Evolutionary conservation across 345 rosid genomes (phyloP), one percentile per base, ranked within the genome.

Genomic region (Salix caprea): DNA sequence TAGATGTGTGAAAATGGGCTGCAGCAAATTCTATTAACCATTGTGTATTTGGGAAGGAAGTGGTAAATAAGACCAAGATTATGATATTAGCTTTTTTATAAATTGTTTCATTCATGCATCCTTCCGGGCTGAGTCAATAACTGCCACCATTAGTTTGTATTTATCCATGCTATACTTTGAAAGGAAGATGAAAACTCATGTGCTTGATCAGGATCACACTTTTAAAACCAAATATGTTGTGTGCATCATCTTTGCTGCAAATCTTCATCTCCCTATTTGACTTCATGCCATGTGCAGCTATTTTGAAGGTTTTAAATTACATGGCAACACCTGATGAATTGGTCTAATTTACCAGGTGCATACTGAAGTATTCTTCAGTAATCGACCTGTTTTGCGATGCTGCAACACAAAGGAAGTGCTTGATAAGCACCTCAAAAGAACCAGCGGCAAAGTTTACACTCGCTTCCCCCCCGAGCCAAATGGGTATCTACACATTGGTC

Each of bases 381-480:
- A 89, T 77, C 86, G 89, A 44, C 82, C 91, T 69, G 87, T 96
- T 68, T 89, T 96, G 79, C 88, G 90, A 80, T 94, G 98, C 81
- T 87, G 88, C 92, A 96, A 96, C 80, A 81, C 86, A 19, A 89
- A 81, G 86, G 94, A 92, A 86, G 68, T 84, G 87, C 97, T 96
- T 74, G 89, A 89, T 65, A 94, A 89, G 70, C 98, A 96, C 86
- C 85, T 96, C 83, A 88, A 85, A 80, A 82, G 77, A 72, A 94
- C 97, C 21, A 92, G 91, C 13, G 89, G 97, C 19, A 94, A 89
- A 77, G 92, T 96, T 74, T 87, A 86, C 71, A 89, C 96, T 10
- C 94, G 97, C 68, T 96, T 94, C 60, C 98, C 97, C 11, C 99
- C 98, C 61, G 98, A 96, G 85, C 98, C 98, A 80, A 96, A 96